A percentile compares a stretch with the other conserved stretches of the same genome.
phyloP scores from a whole-genome alignment of 176 grass and related monocot species.

The Aechmea fasciata region DNA sequence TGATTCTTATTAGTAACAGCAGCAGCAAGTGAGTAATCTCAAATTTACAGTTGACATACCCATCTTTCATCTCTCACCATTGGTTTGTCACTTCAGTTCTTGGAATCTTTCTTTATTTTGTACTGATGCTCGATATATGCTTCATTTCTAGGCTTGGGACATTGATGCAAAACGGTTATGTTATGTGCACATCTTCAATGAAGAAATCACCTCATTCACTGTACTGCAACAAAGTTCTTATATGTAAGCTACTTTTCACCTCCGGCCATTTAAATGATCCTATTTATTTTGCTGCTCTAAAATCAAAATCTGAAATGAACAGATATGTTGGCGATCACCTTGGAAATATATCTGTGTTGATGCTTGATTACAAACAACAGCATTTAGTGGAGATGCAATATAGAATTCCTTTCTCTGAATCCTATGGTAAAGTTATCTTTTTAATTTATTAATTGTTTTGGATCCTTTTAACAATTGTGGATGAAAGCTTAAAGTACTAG shows the following conservation, averaged over 20 bases:
- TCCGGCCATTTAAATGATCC: background rate
- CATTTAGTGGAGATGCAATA: slow-evolving; percentile 63
- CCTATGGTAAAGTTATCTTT: slow-evolving; percentile 37
- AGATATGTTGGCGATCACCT: slow-evolving; percentile 66
- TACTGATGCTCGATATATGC: slow-evolving; percentile 10
- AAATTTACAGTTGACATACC: background rate
- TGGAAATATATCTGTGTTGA: slow-evolving; percentile 61
- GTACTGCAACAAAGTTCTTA: slow-evolving; percentile 56
- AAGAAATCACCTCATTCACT: slow-evolving; percentile 48
- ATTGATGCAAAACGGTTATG: slow-evolving; percentile 57
- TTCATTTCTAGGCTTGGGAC: slow-evolving; percentile 55
- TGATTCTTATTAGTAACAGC: too few relatives aligned
- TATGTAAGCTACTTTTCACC: slow-evolving; percentile 36
- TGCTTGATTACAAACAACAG: slow-evolving; percentile 49
- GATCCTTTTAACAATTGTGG: background rate
- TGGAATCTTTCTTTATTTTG: background rate
- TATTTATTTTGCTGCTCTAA: background rate
- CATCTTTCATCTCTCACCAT: background rate
- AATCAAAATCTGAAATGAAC: slow-evolving; percentile 5
- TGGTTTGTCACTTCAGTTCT: background rate
- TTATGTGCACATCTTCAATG: slow-evolving; percentile 40
- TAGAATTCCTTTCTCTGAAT: slow-evolving; percentile 75
- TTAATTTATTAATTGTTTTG: background rate
- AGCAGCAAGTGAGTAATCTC: background rate
- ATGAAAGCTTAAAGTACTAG: background rate